Percentiles rank a stretch among this genome's conserved stretches.
These are phyloP conservation scores for Clitocybe nebularis DNA, from an alignment of 1,284 basidiomycete genomes.

Conservation along the genomic window DNA sequence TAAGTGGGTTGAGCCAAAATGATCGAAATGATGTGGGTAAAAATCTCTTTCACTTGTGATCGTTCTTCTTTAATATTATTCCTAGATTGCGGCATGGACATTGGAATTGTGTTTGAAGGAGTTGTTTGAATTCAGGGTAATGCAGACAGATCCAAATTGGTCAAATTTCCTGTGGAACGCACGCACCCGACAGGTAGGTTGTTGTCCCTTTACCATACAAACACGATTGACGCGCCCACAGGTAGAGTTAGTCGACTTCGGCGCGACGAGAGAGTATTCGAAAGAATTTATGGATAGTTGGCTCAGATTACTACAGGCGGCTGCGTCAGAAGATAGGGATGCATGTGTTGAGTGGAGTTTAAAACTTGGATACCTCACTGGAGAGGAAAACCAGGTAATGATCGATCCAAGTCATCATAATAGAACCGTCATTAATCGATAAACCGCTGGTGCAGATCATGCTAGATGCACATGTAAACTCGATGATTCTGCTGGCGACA, in stretches of 20 bases:
- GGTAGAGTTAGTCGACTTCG: slow-evolving; percentile 95
- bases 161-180: slow-evolving; percentile 93
- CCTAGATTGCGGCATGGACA: slow-evolving; percentile 79
- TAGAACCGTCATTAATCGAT: too few species aligned
- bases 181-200: slow-evolving; percentile 38
- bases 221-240: slow-evolving; percentile 21
- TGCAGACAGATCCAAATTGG: slow-evolving; percentile 99
- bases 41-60: background rate
- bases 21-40: slow-evolving; percentile 71
- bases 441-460: slow-evolving; percentile 66
- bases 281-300: slow-evolving; percentile 89
- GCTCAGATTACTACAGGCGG: slow-evolving; percentile 78
- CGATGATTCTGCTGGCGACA: slow-evolving; percentile 79
- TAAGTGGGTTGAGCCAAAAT: slow-evolving; percentile 50
- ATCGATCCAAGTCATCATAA: too few species aligned
- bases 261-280: slow-evolving; percentile 86
- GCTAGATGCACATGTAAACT: slow-evolving; percentile 84
- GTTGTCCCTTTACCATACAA: background rate
- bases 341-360: slow-evolving; percentile 75
- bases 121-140: slow-evolving; percentile 86
- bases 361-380: slow-evolving; percentile 87
- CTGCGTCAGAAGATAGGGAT: slow-evolving; percentile 65
- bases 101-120: slow-evolving; percentile 88
- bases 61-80: background rate
- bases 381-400: slow-evolving; percentile 82